phyloP scores from a whole-genome alignment of 768 basidiomycete genomes.

The Tylopilus sp. region DNA sequence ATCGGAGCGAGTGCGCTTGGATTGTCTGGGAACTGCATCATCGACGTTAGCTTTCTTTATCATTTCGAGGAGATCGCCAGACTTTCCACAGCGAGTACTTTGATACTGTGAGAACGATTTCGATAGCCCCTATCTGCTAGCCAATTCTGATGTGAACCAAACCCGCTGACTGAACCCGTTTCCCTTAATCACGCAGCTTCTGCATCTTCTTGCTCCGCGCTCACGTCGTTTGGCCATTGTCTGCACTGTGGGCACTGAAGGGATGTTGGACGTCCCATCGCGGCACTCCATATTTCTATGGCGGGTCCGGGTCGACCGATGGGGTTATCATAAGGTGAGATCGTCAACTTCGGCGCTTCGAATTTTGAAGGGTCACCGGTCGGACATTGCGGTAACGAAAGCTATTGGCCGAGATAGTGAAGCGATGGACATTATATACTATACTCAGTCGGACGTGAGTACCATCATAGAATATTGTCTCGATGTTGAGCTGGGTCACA shows the following conservation, averaged over 20 bases:
- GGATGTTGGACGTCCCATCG: no score
- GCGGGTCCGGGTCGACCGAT: not conserved
- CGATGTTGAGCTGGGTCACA: no score
- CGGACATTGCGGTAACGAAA: not conserved
- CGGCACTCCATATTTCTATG: not conserved
- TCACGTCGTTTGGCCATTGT: not conserved
- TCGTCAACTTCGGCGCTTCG: not conserved
- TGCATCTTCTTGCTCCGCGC: not conserved
- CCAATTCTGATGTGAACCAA: not conserved
- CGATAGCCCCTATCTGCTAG: no score
- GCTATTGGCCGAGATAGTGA: no score
- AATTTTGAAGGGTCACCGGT: no score
- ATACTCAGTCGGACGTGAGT: no score
- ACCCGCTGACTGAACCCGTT: not conserved
- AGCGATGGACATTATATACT: no score
- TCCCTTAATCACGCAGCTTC: not conserved
- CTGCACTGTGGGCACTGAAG: not conserved
- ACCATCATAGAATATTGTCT: no score
- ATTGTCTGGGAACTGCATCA: not conserved
- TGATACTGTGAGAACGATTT: no score
- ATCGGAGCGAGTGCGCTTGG: constrained; percentile 16
- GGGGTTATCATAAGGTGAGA: not conserved
- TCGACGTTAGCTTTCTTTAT: no score
- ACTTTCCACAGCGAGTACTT: no score
- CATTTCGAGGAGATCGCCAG: not conserved